A percentile compares a stretch with the other conserved stretches of the same genome.
These are phyloP conservation scores for Coemansia sp. DNA, from an alignment of 192 early-diverging fungal genomes.

Conservation along the genomic window DNA sequence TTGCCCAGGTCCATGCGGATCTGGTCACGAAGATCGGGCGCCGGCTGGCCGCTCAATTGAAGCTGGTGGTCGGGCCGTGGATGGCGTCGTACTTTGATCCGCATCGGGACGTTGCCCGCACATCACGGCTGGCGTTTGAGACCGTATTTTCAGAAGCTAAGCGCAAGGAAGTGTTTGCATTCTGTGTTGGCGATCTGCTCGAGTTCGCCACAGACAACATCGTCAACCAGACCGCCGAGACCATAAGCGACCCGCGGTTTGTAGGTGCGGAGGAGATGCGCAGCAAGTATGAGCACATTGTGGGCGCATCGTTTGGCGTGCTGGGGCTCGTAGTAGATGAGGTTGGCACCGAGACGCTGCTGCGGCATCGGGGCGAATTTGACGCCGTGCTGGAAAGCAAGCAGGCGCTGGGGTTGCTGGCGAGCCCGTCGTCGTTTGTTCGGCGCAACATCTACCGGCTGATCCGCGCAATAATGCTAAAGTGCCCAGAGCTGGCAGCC, in stretches of 20 bases:
- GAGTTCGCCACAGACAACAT: conserved; percentile 65
- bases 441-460: conserved; percentile 37
- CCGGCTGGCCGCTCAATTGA: conserved; percentile 74
- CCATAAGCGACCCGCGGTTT: conserved; percentile 61
- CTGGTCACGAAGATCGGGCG: conserved; percentile 67
- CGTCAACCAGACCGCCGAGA: conserved; percentile 73
- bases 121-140: conserved; percentile 56
- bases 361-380: conserved; percentile 32
- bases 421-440: conserved; percentile 25
- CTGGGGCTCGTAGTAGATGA: conserved; percentile 33
- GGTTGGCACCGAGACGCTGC: conserved; percentile 5
- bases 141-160: conserved; percentile 78
- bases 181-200: conserved; percentile 72
- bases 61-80: conserved; percentile 82
- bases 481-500: conserved; percentile 44
- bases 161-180: conserved; percentile 66
- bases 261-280: conserved; percentile 32
- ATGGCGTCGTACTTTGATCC: conserved; percentile 78
- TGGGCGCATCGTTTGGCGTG: conserved; percentile 40
- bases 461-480: conserved; percentile 24
- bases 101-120: conserved; percentile 66
- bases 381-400: conserved; percentile 18
- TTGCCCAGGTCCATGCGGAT: conserved; percentile 62
- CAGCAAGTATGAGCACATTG: conserved; percentile 39
- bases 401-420: conserved; percentile 10